Evolutionary conservation across 805 yeast species (phyloP).

Genomic region (Saturnispora galanensis): DNA sequence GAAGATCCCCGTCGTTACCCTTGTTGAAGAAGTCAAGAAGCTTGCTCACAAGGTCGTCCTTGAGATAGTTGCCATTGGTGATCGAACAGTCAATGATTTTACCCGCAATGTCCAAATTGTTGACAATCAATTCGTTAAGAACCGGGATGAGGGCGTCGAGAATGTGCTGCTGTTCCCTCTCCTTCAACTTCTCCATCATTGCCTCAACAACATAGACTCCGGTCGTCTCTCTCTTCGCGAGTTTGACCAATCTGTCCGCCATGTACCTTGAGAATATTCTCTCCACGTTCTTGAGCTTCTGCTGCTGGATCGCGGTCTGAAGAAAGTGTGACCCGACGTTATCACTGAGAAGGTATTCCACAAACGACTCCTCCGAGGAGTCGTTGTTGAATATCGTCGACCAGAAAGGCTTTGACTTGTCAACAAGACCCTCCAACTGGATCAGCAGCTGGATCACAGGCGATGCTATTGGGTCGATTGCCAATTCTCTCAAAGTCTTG

Average conservation of each 20-base stretch:
- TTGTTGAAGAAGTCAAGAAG: slow-evolving; percentile 34
- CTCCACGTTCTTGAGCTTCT: slow-evolving; percentile 59
- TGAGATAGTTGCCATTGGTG: slow-evolving; percentile 45
- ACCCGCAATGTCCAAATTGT: slow-evolving; percentile 62
- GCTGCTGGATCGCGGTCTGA: slow-evolving; percentile 56
- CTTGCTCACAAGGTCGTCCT: slow-evolving; percentile 46
- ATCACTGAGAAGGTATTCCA: slow-evolving; percentile 75
- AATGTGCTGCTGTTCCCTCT: slow-evolving; percentile 51
- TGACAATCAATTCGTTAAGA: slow-evolving; percentile 48
- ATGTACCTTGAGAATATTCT: slow-evolving; percentile 64
- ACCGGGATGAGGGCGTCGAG: slow-evolving; percentile 60
- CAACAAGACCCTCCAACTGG: slow-evolving; percentile 73
- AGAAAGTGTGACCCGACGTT: slow-evolving; percentile 92
- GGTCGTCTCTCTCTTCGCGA: slow-evolving; percentile 73
- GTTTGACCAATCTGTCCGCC: slow-evolving; percentile 59
- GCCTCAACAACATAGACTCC: slow-evolving; percentile 76
- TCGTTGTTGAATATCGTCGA: slow-evolving; percentile 50
- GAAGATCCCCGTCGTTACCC: slow-evolving; percentile 34
- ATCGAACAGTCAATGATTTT: slow-evolving; percentile 58
- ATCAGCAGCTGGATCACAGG: slow-evolving; percentile 77
- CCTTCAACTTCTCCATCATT: slow-evolving; percentile 52
- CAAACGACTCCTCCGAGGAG: slow-evolving; percentile 62
- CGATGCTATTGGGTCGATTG: slow-evolving; percentile 74
- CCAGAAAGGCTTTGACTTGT: slow-evolving; percentile 64
- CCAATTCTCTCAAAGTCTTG: slow-evolving; percentile 51